phyloP scores from a whole-genome alignment of 495 filamentous ascomycete species.

The Xylaria scruposa region DNA sequence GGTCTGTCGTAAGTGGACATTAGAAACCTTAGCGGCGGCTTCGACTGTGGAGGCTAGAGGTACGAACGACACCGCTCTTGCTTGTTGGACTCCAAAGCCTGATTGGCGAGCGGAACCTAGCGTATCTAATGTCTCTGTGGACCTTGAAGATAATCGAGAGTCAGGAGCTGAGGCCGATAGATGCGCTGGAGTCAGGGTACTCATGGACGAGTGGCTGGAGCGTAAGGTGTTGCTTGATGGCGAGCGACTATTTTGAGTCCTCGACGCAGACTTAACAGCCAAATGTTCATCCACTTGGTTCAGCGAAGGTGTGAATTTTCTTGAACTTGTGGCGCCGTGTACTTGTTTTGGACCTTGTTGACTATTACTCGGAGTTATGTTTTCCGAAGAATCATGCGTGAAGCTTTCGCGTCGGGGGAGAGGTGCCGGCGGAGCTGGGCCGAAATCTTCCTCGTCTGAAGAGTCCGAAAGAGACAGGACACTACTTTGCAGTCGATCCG shows the following conservation, averaged over 20 bases:
- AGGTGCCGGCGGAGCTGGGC: slow-evolving; percentile 33
- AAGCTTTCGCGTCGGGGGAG: slow-evolving; percentile 33
- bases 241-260: slow-evolving; percentile 30
- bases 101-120: slow-evolving; percentile 29
- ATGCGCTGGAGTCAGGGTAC: slow-evolving; percentile 33
- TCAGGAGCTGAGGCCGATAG: slow-evolving; percentile 29
- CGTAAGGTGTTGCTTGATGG: slow-evolving; percentile 31
- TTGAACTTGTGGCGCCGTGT: background rate
- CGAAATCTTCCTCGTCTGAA: slow-evolving; percentile 48
- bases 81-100: slow-evolving; percentile 35
- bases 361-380: slow-evolving; percentile 21
- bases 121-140: slow-evolving; percentile 30
- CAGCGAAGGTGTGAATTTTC: slow-evolving; percentile 27
- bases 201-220: slow-evolving; percentile 37
- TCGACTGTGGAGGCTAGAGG: slow-evolving; percentile 35
- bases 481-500: slow-evolving; percentile 55
- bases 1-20: slow-evolving; percentile 24
- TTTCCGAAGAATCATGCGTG: slow-evolving; percentile 27
- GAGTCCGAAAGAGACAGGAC: slow-evolving; percentile 58
- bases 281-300: slow-evolving; percentile 43
- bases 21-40: slow-evolving; percentile 30
- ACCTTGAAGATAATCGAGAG: slow-evolving; percentile 32
- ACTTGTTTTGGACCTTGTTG: slow-evolving; percentile 30
- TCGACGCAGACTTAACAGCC: slow-evolving; percentile 33
- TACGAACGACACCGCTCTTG: slow-evolving; percentile 31